Evolutionary conservation across 305 asterid genomes (phyloP), one percentile per base, ranked within the genome.

Genomic region (Plantago coronopus): DNA sequence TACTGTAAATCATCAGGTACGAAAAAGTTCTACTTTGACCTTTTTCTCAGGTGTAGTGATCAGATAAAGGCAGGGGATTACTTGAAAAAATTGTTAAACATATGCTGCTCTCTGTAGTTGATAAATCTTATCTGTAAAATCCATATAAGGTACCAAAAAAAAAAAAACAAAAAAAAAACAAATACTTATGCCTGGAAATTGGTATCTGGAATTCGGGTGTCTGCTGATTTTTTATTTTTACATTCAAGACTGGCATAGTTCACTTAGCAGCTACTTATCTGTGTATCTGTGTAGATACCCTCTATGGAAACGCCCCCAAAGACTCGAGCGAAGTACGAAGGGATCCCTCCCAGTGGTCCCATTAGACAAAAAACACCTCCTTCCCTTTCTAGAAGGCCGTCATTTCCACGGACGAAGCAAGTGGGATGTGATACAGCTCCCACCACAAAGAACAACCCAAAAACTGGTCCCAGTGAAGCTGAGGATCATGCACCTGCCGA

Each of bases 1-100:
- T 72, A 66, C 86, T 60, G 61, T 79, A 76, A 91, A 91, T 73
- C 85, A 88, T 71, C 90, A 84, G 96, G 98, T 91, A 84, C 20
- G 21, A 13, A 23, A 18, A 50, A 43, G 38, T 43, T 69, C n/a
- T 9, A 29, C 7, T 18, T 54, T 50, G 1, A 55, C 31, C 49
- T 15, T 20, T 66, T 25, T 53, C 42, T 17, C 47, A 40, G 16
- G 20, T n/a, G 14, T 50, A 68, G 37, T 29, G 37, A 29, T 29
- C 21, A 63, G 49, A 58, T 48, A 12, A 66, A 46, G 13, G 3
- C 42, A 34, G 42, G 42, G 42, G 3, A 34, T 3, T 34, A 13
- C 10, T 34, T 3, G 14, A 34, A 2, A 34, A 34, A 34, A 10
- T 13, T 34, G 42, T 34, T 34, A 34, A n/a, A 5, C 1, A 34